These are phyloP conservation scores for Nakazawaea populi DNA, from an alignment of 805 yeast species.

Conservation along the genomic window DNA sequence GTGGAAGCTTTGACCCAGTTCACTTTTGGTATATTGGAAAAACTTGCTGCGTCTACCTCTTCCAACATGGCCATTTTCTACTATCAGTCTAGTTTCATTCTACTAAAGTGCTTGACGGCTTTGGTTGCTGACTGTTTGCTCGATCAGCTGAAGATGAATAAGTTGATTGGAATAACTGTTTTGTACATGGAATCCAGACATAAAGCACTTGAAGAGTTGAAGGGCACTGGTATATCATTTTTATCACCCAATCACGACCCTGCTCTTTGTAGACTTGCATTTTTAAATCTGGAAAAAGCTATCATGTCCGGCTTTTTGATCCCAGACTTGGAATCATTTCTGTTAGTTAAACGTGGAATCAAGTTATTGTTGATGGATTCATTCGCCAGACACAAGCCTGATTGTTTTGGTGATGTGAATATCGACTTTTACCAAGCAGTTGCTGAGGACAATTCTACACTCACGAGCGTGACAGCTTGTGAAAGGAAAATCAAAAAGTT, in stretches of 20 bases:
- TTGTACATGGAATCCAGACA: slow-evolving; percentile 31
- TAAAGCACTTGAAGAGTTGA: background rate
- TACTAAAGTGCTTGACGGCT: slow-evolving; percentile 4
- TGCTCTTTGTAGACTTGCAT: slow-evolving; percentile 25
- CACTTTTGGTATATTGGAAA: slow-evolving; percentile 28
- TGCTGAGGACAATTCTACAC: slow-evolving; percentile 46
- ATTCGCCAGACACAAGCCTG: slow-evolving; percentile 14
- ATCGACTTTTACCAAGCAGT: slow-evolving; percentile 35
- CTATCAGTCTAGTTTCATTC: background rate
- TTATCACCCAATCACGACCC: slow-evolving; percentile 14
- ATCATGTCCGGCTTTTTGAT: slow-evolving; percentile 46
- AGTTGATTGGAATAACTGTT: slow-evolving; percentile 31
- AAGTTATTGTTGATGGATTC: slow-evolving; percentile 18
- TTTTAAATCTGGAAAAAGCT: slow-evolving; percentile 43
- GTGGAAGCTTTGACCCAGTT: slow-evolving; percentile 30
- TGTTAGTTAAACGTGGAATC: slow-evolving; percentile 37
- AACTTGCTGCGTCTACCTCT: slow-evolving; percentile 19
- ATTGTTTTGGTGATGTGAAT: slow-evolving; percentile 25
- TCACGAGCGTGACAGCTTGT: slow-evolving; percentile 68
- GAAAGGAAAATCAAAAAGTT: slow-evolving; percentile 59
- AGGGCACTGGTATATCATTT: background rate
- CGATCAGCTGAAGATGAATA: slow-evolving; percentile 18
- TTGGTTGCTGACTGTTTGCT: slow-evolving; percentile 19
- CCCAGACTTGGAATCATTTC: slow-evolving; percentile 43
- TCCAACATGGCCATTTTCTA: slow-evolving; percentile 1